Evolutionary conservation across 2,329 filamentous ascomycete species (phyloP).

Genomic region (Ceratocystis destructans): DNA sequence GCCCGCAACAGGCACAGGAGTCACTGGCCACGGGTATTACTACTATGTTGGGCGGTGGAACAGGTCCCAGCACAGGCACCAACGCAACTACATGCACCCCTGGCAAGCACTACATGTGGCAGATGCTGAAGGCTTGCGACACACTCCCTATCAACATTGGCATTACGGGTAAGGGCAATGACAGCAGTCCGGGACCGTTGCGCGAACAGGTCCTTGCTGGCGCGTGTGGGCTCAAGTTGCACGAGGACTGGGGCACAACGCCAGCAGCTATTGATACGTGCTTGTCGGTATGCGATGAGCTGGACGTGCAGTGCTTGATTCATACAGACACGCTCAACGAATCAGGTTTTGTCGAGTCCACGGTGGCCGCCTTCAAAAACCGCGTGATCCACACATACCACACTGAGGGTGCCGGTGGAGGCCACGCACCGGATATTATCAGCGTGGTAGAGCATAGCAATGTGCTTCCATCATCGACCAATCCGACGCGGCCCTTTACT

Average conservation of each 20-base stretch:
- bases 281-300: slow-evolving; percentile 71
- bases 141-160: slow-evolving; percentile 71
- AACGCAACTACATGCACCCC: slow-evolving; percentile 91
- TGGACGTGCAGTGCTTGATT: slow-evolving; percentile 85
- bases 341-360: slow-evolving; percentile 90
- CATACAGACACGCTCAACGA: slow-evolving; percentile 96
- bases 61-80: slow-evolving; percentile 79
- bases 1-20: slow-evolving; percentile 79
- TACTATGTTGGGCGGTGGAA: slow-evolving; percentile 80
- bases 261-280: slow-evolving; percentile 85
- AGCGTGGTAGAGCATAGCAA: slow-evolving; percentile 78
- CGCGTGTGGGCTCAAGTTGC: slow-evolving; percentile 79
- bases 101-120: slow-evolving; percentile 63
- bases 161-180: slow-evolving; percentile 89
- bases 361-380: slow-evolving; percentile 69
- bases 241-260: slow-evolving; percentile 92
- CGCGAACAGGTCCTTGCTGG: slow-evolving; percentile 71
- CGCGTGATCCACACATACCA: slow-evolving; percentile 94
- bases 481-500: slow-evolving; percentile 83
- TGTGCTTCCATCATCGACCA: slow-evolving; percentile 80
- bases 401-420: slow-evolving; percentile 87
- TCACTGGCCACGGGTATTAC: slow-evolving; percentile 76
- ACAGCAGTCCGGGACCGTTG: slow-evolving; percentile 55
- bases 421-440: slow-evolving; percentile 93
- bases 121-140: slow-evolving; percentile 85